A percentile compares a stretch with the other conserved stretches of the same genome.
Evolutionary conservation across 768 basidiomycete species (phyloP).

Genomic region (Hypholoma sublateritium): DNA sequence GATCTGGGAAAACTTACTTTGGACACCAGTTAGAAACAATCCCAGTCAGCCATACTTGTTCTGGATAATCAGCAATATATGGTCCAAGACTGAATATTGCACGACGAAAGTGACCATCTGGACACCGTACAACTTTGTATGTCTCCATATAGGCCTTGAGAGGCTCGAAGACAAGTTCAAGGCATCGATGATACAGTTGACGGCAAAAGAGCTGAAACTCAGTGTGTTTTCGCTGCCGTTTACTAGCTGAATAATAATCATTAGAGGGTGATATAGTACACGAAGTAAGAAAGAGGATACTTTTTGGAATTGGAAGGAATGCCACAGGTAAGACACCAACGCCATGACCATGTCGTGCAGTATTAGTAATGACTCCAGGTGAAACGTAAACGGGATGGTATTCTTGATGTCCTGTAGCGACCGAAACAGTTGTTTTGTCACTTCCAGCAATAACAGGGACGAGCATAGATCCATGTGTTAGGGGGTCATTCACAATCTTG

Average conservation of each 20-base stretch:
- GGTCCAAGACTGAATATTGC: slow-evolving; percentile 21
- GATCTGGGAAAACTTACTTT: slow-evolving; percentile 13
- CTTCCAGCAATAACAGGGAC: slow-evolving; percentile 32
- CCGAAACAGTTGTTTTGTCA: slow-evolving; percentile 43
- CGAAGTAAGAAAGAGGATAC: slow-evolving; percentile 26
- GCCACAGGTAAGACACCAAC: slow-evolving; percentile 27
- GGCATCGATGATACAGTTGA: slow-evolving; percentile 26
- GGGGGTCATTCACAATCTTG: slow-evolving; percentile 17
- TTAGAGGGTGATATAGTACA: too few species aligned
- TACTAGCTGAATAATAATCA: too few species aligned
- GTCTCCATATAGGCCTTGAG: slow-evolving; percentile 16
- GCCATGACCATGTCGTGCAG: slow-evolving; percentile 26
- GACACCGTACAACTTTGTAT: slow-evolving; percentile 18
- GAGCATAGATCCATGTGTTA: slow-evolving; percentile 30
- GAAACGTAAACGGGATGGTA: slow-evolving; percentile 36
- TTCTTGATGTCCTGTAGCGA: slow-evolving; percentile 37
- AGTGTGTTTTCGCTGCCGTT: too few species aligned
- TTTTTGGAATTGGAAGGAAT: slow-evolving; percentile 36
- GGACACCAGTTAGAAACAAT: slow-evolving; percentile 27
- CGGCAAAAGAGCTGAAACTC: slow-evolving; percentile 14
- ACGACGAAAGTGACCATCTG: slow-evolving; percentile 31
- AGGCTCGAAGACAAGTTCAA: slow-evolving; percentile 14
- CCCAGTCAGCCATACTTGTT: slow-evolving; percentile 28
- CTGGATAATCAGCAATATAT: slow-evolving; percentile 39
- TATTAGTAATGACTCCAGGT: slow-evolving; percentile 26